Percentiles rank a stretch among this genome's conserved stretches.
Conservation (phyloP, 2,329 filamentous ascomycete species). For the Periglandula ipomoeae region DNA sequence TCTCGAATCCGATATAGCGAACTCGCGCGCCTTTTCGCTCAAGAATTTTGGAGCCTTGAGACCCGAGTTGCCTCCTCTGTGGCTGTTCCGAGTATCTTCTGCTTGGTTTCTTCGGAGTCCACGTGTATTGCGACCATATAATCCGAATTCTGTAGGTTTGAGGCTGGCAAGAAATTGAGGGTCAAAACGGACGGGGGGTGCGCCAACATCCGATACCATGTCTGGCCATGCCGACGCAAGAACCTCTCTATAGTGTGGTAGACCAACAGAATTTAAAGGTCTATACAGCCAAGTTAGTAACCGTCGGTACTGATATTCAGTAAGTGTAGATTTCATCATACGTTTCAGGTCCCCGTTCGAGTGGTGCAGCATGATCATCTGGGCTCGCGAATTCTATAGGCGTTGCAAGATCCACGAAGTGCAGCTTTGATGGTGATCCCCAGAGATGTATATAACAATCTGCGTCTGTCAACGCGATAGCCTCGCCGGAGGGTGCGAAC, state of each 20-base stretch:
- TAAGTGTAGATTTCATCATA: constrained; percentile 31
- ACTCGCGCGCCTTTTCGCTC: constrained; percentile 80
- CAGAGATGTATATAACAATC: constrained; percentile 76
- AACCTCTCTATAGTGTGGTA: constrained; percentile 86
- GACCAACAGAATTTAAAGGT: constrained; percentile 75
- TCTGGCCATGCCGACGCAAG: constrained; percentile 89
- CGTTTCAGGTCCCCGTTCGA: constrained; percentile 66
- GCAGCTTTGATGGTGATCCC: constrained; percentile 78
- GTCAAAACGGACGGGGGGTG: constrained; percentile 69
- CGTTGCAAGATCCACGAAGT: constrained; percentile 74
- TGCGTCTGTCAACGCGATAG: constrained; percentile 69
- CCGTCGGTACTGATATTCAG: neutral
- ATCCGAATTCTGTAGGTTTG: constrained; percentile 63
- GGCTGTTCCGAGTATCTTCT: constrained; percentile 60
- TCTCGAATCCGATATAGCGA: constrained; percentile 34
- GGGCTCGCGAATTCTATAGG: constrained; percentile 70
- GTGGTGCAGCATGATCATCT: constrained; percentile 43
- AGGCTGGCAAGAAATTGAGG: constrained; percentile 58
- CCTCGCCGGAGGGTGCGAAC: constrained; percentile 80
- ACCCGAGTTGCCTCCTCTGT: constrained; percentile 49
- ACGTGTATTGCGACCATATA: constrained; percentile 68
- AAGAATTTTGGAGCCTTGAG: constrained; percentile 81
- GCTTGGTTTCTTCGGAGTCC: constrained; percentile 72
- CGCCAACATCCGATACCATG: constrained; percentile 75
- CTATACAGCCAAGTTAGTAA: constrained; percentile 27